These are phyloP conservation scores for Rhodomyrtus tomentosa DNA, from an alignment of 345 rosid genomes.

Conservation along the genomic window DNA sequence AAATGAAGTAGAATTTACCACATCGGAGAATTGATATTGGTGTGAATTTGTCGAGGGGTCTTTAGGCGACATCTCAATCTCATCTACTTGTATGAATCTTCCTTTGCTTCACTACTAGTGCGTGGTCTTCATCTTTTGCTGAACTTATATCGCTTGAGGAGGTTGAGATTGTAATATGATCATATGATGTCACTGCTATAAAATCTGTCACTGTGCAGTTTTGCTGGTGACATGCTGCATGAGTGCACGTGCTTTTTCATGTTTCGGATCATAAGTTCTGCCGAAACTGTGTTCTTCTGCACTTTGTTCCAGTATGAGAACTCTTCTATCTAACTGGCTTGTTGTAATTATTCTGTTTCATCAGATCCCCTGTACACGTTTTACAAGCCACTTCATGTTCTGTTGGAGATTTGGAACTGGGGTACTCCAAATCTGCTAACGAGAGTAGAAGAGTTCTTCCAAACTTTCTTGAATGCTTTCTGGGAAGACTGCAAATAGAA, in stretches of 20 bases:
- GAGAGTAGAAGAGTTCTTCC: constrained; percentile 7
- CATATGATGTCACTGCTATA: background rate
- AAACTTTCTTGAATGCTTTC: constrained; percentile 1
- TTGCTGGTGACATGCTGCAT: background rate
- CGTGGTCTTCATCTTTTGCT: background rate
- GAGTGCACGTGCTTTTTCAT: background rate
- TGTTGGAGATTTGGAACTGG: background rate
- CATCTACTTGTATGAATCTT: background rate
- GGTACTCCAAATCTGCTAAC: background rate
- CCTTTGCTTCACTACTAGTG: background rate
- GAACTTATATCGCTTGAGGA: background rate
- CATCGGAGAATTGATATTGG: background rate
- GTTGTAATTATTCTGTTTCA: background rate
- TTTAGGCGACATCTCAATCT: background rate
- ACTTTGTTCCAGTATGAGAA: background rate
- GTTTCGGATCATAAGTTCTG: background rate
- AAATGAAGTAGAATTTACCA: background rate
- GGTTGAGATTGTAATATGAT: background rate
- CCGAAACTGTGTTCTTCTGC: background rate
- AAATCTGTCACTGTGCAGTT: background rate
- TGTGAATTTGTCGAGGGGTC: background rate
- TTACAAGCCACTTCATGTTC: background rate
- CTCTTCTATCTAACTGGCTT: background rate
- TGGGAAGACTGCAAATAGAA: constrained; percentile 19
- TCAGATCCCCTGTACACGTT: background rate